Evolutionary conservation across 2,329 filamentous ascomycete species (phyloP), one percentile per base, ranked within the genome.

Genomic region (Epichloe sylvatica): DNA sequence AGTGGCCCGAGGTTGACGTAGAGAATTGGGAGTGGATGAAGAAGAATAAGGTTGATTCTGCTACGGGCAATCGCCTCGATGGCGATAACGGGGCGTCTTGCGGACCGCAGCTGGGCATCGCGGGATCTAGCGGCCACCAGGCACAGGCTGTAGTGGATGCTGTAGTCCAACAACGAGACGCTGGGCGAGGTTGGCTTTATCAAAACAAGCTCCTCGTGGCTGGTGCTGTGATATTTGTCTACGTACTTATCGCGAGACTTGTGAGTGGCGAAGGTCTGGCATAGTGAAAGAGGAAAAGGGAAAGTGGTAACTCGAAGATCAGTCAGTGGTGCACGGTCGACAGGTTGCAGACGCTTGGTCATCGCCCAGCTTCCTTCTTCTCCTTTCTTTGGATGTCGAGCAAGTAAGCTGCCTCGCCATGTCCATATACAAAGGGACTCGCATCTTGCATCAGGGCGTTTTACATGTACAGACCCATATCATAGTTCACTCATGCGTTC

Each of bases 21-120:
- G 86, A 92, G 71, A 98, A 98, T 63, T 86, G 84, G 81, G 81
- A 80, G 60, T 96, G 87, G 88, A 94, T 98, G 75, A 80, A 80
- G 62, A 81, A 88, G 61, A 80, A 86, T 62, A 80, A 81, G 56
- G 81, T 98, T 57, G 88, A 98, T 65, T 70, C 77, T 5, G 70
- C 72, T 9, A 95, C 87, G 0, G 92, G 92, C 1, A 76, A 77
- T 53, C 74, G 77, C 17, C 51, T 63, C 37, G 66, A 67, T 21
- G 60, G 57, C 36, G 70, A 78, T n/a, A 74, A 74, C 3, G 72
- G 78, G 33, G 63, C 67, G 11, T 72, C 70, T 1, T 76, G 75
- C 60, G 72, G 70, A 13, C 75, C 69, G 47, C 74, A 74, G 61
- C 71, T 76, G 47, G 69, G 86, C 65, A 74, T 84, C 67, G 60